Conservation (phyloP, 306 rosid species). For the Senna tora region DNA sequence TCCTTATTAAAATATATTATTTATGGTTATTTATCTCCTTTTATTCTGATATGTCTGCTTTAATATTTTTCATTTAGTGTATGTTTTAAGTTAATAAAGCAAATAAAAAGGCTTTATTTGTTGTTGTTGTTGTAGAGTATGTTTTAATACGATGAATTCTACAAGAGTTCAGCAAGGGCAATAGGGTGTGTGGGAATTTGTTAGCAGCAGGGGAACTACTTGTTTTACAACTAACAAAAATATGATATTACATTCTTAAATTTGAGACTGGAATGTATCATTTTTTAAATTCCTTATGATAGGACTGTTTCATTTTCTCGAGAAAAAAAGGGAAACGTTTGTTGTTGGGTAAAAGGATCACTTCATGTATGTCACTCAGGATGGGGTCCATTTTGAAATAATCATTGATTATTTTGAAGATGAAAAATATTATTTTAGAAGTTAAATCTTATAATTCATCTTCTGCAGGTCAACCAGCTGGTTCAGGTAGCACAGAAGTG, state of each 20-base stretch:
- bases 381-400: neutral
- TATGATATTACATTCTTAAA: neutral
- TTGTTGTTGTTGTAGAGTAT: too few relatives aligned
- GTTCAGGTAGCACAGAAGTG: conserved; percentile 94
- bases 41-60: neutral
- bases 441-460: conserved; percentile 14
- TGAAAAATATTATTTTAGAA: conserved; percentile 7
- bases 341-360: neutral
- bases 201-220: conserved; percentile 1
- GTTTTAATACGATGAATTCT: too few relatives aligned
- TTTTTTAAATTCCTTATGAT: neutral
- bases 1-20: neutral
- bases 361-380: neutral
- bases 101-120: too few relatives aligned
- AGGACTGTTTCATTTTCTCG: neutral
- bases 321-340: neutral
- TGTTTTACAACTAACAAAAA: neutral
- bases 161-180: neutral
- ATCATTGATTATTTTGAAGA: neutral
- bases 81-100: too few relatives aligned
- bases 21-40: neutral
- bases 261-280: neutral
- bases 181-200: neutral
- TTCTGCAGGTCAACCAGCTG: conserved; percentile 80
- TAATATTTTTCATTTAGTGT: neutral